These are phyloP conservation scores for Epicoccum sorghinum DNA, from an alignment of 2,329 filamentous ascomycete genomes.

Conservation along the genomic window DNA sequence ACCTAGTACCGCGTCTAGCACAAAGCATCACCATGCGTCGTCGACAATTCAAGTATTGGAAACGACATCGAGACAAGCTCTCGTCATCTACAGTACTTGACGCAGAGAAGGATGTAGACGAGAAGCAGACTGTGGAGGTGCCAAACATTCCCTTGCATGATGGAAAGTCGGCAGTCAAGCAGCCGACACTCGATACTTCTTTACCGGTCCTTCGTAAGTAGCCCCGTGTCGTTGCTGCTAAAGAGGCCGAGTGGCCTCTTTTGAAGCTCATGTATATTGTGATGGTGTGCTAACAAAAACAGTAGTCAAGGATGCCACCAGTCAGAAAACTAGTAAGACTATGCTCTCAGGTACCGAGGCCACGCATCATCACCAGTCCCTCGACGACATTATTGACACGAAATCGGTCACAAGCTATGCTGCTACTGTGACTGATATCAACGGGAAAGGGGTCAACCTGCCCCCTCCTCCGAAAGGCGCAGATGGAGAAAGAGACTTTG, in stretches of 20 bases:
- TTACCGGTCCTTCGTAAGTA: conserved; percentile 2
- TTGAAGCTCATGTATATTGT: neutral
- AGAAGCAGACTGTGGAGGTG: conserved; percentile 6
- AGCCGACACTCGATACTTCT: neutral
- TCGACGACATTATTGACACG: conserved; percentile 45
- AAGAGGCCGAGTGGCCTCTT: neutral
- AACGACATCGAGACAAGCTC: conserved; percentile 45
- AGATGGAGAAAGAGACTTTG: conserved; percentile 44
- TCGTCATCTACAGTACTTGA: conserved; percentile 31
- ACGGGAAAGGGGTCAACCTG: conserved; percentile 41
- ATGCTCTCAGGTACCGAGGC: conserved; percentile 47
- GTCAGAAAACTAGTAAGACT: conserved; percentile 42
- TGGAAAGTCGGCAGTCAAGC: conserved; percentile 22
- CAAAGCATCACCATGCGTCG: conserved; percentile 42
- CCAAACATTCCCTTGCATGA: conserved; percentile 16
- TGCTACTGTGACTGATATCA: conserved; percentile 43
- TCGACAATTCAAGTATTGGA: conserved; percentile 49
- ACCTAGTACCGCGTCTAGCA: conserved; percentile 34
- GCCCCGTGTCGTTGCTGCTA: neutral
- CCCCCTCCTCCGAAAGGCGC: conserved; percentile 42
- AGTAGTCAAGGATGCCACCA: conserved; percentile 28
- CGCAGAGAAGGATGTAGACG: conserved; percentile 21
- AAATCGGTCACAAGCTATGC: conserved; percentile 47
- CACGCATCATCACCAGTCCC: conserved; percentile 44
- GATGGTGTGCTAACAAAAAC: neutral